Base-by-base conservation (phyloP, 129 eudicot species). In the Tagetes erecta region DNA sequence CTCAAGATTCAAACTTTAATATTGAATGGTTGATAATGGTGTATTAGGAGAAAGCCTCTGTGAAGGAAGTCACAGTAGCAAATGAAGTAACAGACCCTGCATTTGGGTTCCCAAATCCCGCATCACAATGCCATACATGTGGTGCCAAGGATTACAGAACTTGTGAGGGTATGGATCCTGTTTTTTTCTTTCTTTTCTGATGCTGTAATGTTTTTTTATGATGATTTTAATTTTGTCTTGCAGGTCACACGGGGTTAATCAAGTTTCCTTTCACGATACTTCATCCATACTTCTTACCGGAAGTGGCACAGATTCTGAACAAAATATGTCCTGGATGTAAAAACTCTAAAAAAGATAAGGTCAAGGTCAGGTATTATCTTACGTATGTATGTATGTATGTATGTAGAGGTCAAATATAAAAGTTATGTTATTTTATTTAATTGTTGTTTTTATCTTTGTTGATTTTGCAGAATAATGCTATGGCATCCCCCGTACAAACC, bases 321-420 rank as follows among this genome's bases (percentile, higher is more conserved):
- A 86, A 81, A 83, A 85, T 95, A 73, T 95, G 99, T 40, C 92
- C 96, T 1, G 94, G 92, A 63, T 95, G 99, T 81, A 88, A 90
- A 85, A 76, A 82, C 63, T 33, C 76, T 36, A 77, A 82, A 74
- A 70, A 68, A 49, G 72, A 64, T 68, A 80, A 84, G 84, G 80
- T 80, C 74, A 88, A 88, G 96, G 97, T 90, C 86, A 85, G 92
- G 80, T 89, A 84, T 78, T 70, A 80, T 76, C 78, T 52, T 77
- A 62, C 64, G 73, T 33, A 37, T 47, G 64, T 30, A 30, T 46
- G 41, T 77, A 62, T 58, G 73, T 33, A 37, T 47, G 64, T 30
- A 30, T 46, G 41, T 20, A 27, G 60, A 47, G 34, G 10, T 65
- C 55, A 49, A 57, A 30, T 70, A 35, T 30, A 36, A 59, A 12